Base-by-base conservation (phyloP, 129 eudicot genomes). In the carrot (Daucus carota) region DNA sequence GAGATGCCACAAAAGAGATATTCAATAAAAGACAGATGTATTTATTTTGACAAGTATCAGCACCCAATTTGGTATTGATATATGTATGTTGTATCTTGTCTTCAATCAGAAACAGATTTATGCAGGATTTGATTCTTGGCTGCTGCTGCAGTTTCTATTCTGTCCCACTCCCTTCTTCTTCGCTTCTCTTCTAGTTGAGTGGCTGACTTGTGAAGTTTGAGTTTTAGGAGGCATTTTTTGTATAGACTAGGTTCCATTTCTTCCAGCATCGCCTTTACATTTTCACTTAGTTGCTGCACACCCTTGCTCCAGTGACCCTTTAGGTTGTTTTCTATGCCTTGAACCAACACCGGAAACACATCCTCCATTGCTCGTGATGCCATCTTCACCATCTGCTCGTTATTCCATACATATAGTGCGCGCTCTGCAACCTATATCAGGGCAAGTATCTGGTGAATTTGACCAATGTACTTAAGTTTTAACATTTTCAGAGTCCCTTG, bases 331-430 rank as follows among this genome's bases (percentile, higher is more conserved):
- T 91, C 95, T n/a, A 91, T 72, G 42, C 90, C 90, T 52, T 77
- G 81, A 4, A 91, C 97, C 24, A 91, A 38, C 32, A 85, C 29
- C 2, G 90, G 95, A 32, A 85, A 87, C 62, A 91, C 92, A n/a
- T 75, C 77, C 54, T 88, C 94, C 8, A 74, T 79, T 41, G 84
- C 97, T 68, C 86, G 80, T 22, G 83, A 83, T 69, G 79, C 94
- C 84, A 87, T 89, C 77, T 83, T 91, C 81, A 82, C 85, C 68
- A 91, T 81, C 20, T 77, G 84, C 81, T 91, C 89, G 65, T 87
- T 91, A 85, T 88, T 91, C 90, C 94, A 91, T 36, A 88, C 73
- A 22, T 91, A 80, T 20, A 91, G 87, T 9, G 92, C 95, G 1
- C 92, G 83, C 73, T 91, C 95, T 4, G 97, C 97, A 24, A 91